Base-by-base conservation (phyloP, 192 early-diverging fungal species). In the Mortierella antarctica region DNA sequence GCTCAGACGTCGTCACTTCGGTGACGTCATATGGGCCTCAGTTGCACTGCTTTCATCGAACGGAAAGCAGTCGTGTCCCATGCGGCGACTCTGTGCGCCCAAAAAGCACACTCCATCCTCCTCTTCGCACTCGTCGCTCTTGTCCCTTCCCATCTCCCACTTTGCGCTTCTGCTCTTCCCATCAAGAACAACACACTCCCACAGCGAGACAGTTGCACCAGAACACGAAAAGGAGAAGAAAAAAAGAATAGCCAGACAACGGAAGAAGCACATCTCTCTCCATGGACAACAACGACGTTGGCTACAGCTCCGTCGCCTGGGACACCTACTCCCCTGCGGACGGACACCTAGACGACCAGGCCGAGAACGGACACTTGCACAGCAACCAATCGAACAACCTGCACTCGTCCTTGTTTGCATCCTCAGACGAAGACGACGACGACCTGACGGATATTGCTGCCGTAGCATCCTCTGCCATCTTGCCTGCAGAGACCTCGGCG, bases 291-390 rank as follows among this genome's bases (percentile, higher is more conserved):
- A 64, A 72, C 70, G 77, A 80, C 65, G 55, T 80, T 14, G 77
- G 77, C 31, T 80, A 80, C 65, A 72, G 70, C 49, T 80, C 77
- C 12, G 77, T 80, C n/a, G 77, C 77, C 40, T 80, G 77, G 77
- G 77, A 80, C 61, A 80, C 77, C 8, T 80, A 80, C 49, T 67
- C 70, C 20, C 70, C 77, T 7, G 42, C 57, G n/a, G 50, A 31
- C 57, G 18, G 50, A 31, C 42, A 69, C 42, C 61, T 42, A 39
- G 53, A 80, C 42, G 67, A 80, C 9, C 23, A 39, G 7, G 64
- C 41, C 57, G 47, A 74, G 45, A 66, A 59, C 50, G 52, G 57
- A 12, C 39, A 55, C 51, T 41, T 51, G 46, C 50, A 73, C 31
- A 73, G 61, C 48, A 63, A 11, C 56, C 31, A 31, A 31, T 31